phyloP scores from a whole-genome alignment of 176 grass and related monocot species.

The Cenchrus purpureus region DNA sequence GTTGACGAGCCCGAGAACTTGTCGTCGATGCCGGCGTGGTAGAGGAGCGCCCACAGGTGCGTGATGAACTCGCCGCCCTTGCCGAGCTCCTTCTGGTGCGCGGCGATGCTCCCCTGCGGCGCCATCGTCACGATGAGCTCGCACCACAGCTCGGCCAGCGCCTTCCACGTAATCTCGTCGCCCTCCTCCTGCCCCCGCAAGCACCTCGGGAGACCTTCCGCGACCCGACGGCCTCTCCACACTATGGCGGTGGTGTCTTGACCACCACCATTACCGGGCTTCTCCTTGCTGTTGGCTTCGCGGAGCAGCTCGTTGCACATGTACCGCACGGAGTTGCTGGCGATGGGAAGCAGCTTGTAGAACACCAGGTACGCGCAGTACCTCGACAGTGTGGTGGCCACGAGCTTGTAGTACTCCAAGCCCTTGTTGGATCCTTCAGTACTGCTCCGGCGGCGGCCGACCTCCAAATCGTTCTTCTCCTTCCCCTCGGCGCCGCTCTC shows the following conservation, averaged over 20 bases:
- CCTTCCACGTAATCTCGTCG: background rate
- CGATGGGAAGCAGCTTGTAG: conserved; percentile 42
- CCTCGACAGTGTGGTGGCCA: conserved; percentile 36
- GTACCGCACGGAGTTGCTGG: background rate
- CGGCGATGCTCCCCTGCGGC: background rate
- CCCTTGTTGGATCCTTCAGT: background rate
- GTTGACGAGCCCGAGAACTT: background rate
- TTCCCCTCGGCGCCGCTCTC: background rate
- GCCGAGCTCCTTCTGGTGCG: conserved; percentile 39
- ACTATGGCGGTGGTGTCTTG: background rate
- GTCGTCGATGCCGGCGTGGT: conserved; percentile 38
- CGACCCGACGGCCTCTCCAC: background rate
- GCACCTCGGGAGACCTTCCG: background rate
- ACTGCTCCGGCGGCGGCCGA: too few relatives aligned
- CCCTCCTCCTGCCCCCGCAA: too few relatives aligned
- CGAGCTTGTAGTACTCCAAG: background rate
- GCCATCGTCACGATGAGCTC: conserved; percentile 36
- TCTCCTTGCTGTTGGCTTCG: background rate
- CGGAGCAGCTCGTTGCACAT: conserved; percentile 19
- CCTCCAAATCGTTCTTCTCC: background rate
- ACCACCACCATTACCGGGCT: background rate
- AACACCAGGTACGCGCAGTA: conserved; percentile 54
- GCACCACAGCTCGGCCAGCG: conserved; percentile 44
- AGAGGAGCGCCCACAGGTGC: conserved; percentile 52
- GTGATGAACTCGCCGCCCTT: conserved; percentile 59